phyloP scores from a whole-genome alignment of 2,329 filamentous ascomycete species.

The Aspergillus aculeatus region DNA sequence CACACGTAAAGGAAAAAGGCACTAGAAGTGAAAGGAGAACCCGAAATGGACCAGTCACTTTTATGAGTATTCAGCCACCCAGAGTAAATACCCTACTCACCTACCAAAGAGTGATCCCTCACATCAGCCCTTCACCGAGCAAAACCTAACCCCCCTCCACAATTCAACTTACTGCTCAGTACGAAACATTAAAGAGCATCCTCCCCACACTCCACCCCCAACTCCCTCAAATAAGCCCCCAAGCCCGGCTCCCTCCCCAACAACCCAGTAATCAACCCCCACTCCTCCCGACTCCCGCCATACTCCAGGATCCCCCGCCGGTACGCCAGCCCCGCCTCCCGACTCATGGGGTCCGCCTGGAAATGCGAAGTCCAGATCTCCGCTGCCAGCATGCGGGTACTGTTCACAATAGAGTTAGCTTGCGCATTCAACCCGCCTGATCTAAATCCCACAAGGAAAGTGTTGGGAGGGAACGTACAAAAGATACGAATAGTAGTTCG shows the following conservation, averaged over 20 bases:
- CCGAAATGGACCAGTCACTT: too few species aligned
- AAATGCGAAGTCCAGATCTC: slow-evolving; percentile 1
- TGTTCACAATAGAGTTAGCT: not conserved
- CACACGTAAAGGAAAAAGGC: too few species aligned
- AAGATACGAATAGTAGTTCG: slow-evolving; percentile 7
- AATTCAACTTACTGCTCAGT: not conserved
- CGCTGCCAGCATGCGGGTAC: not conserved
- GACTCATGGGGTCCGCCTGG: not conserved
- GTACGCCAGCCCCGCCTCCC: not conserved
- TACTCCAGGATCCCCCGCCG: not conserved
- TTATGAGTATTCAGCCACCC: too few species aligned
- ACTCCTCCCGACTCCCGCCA: not conserved
- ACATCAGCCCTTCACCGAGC: too few species aligned
- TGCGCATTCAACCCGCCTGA: too few species aligned
- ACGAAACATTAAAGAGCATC: not conserved
- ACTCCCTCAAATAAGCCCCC: not conserved
- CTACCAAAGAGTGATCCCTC: too few species aligned
- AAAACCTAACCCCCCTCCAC: not conserved
- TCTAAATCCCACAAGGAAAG: too few species aligned
- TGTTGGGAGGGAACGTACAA: not conserved
- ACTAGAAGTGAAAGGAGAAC: too few species aligned
- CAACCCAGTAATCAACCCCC: not conserved
- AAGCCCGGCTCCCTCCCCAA: not conserved
- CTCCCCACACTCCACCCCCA: not conserved
- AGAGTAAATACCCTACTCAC: too few species aligned